phyloP scores from a whole-genome alignment of 352 stramenopile genomes.

The Phytophthora tubulina region DNA sequence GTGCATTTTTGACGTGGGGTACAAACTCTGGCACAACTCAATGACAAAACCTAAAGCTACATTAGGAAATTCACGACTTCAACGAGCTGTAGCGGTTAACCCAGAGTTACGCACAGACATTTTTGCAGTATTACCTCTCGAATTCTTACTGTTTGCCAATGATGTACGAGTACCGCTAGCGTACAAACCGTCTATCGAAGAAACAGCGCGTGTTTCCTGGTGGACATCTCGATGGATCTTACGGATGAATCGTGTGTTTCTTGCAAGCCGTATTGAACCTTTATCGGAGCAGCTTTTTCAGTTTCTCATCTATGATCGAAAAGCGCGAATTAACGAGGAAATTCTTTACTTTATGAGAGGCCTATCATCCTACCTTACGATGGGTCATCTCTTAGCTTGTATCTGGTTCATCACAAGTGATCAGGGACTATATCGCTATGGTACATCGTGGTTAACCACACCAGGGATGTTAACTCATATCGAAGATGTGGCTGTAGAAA shows the following conservation, averaged over 20 bases:
- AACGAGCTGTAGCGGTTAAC: slow-evolving; percentile 24
- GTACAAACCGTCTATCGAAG: background rate
- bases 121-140: slow-evolving; percentile 57
- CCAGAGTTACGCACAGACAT: slow-evolving; percentile 49
- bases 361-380: slow-evolving; percentile 58
- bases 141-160: slow-evolving; percentile 48
- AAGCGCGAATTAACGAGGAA: slow-evolving; percentile 52
- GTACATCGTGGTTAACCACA: slow-evolving; percentile 66
- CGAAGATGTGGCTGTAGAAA: slow-evolving; percentile 2
- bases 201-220: slow-evolving; percentile 12
- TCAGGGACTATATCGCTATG: slow-evolving; percentile 44
- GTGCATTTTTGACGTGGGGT: slow-evolving; percentile 54
- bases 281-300: slow-evolving; percentile 66
- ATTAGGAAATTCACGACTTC: slow-evolving; percentile 17
- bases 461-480: slow-evolving; percentile 59
- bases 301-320: slow-evolving; percentile 68
- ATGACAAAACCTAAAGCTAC: too few species aligned
- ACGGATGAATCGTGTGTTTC: slow-evolving; percentile 67
- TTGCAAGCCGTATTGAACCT: slow-evolving; percentile 45
- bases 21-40: slow-evolving; percentile 44
- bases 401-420: slow-evolving; percentile 66
- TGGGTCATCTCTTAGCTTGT: slow-evolving; percentile 72
- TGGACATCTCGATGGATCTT: slow-evolving; percentile 60
- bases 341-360: slow-evolving; percentile 62
- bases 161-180: slow-evolving; percentile 16